phyloP scores from a whole-genome alignment of 73 alveolate species.

The Paramecium sonneborni region DNA sequence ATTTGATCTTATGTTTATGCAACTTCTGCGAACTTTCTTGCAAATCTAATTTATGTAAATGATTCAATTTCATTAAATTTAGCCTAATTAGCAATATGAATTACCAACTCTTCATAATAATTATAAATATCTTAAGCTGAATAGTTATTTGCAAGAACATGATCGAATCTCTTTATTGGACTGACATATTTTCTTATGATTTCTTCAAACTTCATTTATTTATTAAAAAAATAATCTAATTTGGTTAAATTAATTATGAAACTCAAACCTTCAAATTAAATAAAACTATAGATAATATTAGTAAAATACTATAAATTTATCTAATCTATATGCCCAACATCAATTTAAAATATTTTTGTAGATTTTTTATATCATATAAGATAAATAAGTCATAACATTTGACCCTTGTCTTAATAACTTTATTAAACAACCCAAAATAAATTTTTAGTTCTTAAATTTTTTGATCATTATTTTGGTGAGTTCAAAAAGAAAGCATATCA shows the following conservation, averaged over 20 bases:
- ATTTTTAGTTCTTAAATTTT: too few relatives aligned
- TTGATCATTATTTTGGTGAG: too few relatives aligned
- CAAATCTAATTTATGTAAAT: conserved; percentile 38
- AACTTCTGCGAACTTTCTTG: conserved; percentile 43
- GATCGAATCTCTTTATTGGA: conserved; percentile 18
- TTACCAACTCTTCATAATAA: background rate
- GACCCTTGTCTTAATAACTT: too few relatives aligned
- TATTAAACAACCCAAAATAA: too few relatives aligned
- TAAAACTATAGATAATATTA: background rate
- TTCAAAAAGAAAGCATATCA: conserved; percentile 36
- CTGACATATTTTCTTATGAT: conserved; percentile 36
- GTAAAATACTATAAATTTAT: too few relatives aligned
- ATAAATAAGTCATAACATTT: too few relatives aligned
- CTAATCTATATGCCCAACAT: too few relatives aligned
- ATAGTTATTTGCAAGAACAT: background rate
- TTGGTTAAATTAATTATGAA: background rate
- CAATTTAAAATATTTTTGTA: too few relatives aligned
- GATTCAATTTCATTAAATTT: conserved; percentile 53
- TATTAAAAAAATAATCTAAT: background rate
- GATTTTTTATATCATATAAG: too few relatives aligned
- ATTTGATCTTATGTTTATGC: conserved; percentile 17
- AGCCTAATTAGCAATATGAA: background rate
- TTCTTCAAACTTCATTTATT: conserved; percentile 29
- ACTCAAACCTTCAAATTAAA: background rate
- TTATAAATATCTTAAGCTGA: conserved; percentile 42